A percentile compares a stretch with the other conserved stretches of the same genome.
phyloP scores from a whole-genome alignment of 176 grass and related monocot species.

The Echinochloa phyllopogon region DNA sequence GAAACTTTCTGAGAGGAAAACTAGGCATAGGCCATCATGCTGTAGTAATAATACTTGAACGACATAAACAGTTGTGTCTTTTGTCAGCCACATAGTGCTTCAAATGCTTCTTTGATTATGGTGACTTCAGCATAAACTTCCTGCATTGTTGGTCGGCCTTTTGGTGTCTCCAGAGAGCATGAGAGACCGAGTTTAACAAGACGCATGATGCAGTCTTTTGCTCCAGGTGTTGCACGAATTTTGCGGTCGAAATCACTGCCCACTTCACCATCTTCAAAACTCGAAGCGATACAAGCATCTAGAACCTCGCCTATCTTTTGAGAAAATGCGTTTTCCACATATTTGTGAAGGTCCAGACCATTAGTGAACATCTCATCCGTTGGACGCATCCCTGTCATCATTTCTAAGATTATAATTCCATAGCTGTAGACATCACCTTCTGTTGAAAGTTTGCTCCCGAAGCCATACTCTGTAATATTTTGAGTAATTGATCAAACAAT shows the following conservation, averaged over 20 bases:
- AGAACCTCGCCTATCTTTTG: constrained; percentile 2
- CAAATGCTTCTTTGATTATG: constrained; percentile 33
- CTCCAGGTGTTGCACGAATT: neutral
- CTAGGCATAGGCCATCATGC: neutral
- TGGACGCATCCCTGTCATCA: constrained; percentile 55
- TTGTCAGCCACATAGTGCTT: neutral
- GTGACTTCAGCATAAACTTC: constrained; percentile 46
- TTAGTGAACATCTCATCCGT: constrained; percentile 50
- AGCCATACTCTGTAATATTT: constrained; percentile 49
- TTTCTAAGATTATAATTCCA: constrained; percentile 58
- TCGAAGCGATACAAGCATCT: constrained; percentile 26
- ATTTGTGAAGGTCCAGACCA: constrained; percentile 53
- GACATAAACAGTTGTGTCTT: neutral
- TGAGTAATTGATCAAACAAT: neutral
- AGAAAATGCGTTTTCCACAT: constrained; percentile 39
- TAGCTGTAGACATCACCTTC: constrained; percentile 65
- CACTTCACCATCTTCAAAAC: neutral
- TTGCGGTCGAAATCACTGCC: neutral
- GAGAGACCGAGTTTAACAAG: constrained; percentile 51
- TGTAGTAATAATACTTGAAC: neutral
- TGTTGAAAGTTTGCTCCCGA: constrained; percentile 46
- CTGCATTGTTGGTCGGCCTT: constrained; percentile 51
- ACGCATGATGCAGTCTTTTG: constrained; percentile 20
- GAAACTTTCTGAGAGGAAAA: neutral
- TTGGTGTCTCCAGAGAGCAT: constrained; percentile 41